Conservation (phyloP, 1,139 yeast genomes). For the Sugiyamaella paludigena region DNA sequence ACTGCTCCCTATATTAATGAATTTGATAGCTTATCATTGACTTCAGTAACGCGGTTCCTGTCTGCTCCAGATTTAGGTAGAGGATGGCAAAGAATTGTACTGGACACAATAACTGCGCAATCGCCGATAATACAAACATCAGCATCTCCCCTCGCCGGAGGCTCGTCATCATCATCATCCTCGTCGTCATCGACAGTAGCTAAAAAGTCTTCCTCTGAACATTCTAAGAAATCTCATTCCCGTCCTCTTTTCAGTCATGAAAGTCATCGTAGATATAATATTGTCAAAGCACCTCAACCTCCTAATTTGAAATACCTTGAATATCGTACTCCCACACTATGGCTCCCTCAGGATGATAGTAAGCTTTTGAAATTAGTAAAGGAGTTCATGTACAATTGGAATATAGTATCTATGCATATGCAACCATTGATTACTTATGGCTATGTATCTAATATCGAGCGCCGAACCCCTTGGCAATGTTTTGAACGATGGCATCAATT, state of each 20-base stretch:
- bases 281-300: slow-evolving; percentile 69
- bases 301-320: slow-evolving; percentile 78
- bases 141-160: not conserved
- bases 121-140: slow-evolving; percentile 5
- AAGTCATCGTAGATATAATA: slow-evolving; percentile 25
- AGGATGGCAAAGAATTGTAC: slow-evolving; percentile 36
- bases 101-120: slow-evolving; percentile 24
- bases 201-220: no score
- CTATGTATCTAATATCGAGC: slow-evolving; percentile 81
- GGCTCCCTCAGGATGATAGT: slow-evolving; percentile 94
- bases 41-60: slow-evolving; percentile 35
- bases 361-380: slow-evolving; percentile 75
- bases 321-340: slow-evolving; percentile 83
- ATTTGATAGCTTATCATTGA: slow-evolving; percentile 33
- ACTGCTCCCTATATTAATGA: slow-evolving; percentile 34
- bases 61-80: slow-evolving; percentile 33
- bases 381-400: slow-evolving; percentile 92
- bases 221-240: not conserved
- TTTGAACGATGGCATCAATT: slow-evolving; percentile 93
- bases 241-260: slow-evolving; percentile 22
- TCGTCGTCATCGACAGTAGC: not conserved
- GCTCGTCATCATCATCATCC: not conserved
- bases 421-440: slow-evolving; percentile 61
- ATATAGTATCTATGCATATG: slow-evolving; percentile 78
- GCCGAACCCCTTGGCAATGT: slow-evolving; percentile 98